Evolutionary conservation across 140 eudicot genomes (phyloP).

Genomic region (Erigeron philadelphicus): DNA sequence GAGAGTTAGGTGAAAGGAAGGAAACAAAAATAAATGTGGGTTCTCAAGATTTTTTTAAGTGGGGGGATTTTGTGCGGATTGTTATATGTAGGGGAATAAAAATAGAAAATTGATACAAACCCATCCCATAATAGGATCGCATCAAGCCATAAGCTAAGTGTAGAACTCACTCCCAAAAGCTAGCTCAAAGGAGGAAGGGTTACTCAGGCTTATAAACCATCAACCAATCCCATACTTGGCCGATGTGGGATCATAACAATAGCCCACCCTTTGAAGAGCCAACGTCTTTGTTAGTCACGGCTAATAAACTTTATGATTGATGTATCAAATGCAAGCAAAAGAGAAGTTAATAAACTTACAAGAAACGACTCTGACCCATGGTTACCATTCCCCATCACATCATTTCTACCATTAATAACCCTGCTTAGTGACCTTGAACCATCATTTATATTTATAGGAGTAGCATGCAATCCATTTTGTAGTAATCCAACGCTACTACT

Average conservation of each 20-base stretch:
- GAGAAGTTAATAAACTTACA: conserved; percentile 37
- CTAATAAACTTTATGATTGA: not conserved
- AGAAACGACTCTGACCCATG: conserved; percentile 18
- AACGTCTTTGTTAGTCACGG: too few relatives aligned
- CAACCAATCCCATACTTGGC: too few relatives aligned
- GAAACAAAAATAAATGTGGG: not conserved
- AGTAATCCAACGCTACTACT: conserved; percentile 31
- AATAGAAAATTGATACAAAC: not conserved
- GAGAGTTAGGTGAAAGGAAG: not conserved
- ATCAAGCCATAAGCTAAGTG: too few relatives aligned
- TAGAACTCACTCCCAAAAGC: too few relatives aligned
- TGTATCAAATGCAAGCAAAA: conserved; percentile 12
- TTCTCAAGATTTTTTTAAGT: not conserved
- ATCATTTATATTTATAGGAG: conserved; percentile 29
- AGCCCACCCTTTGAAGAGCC: too few relatives aligned
- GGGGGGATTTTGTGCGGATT: too few relatives aligned
- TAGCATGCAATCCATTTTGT: conserved; percentile 31
- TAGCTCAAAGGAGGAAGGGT: too few relatives aligned
- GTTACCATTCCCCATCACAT: conserved; percentile 18
- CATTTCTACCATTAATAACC: conserved; percentile 28
- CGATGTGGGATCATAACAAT: too few relatives aligned
- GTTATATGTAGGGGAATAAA: too few relatives aligned
- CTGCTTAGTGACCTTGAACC: conserved; percentile 22
- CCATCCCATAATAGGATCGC: too few relatives aligned
- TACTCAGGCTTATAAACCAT: too few relatives aligned